These are phyloP conservation scores for Trichoderma simmonsii DNA, from an alignment of 2,329 filamentous ascomycete species.

Conservation along the genomic window DNA sequence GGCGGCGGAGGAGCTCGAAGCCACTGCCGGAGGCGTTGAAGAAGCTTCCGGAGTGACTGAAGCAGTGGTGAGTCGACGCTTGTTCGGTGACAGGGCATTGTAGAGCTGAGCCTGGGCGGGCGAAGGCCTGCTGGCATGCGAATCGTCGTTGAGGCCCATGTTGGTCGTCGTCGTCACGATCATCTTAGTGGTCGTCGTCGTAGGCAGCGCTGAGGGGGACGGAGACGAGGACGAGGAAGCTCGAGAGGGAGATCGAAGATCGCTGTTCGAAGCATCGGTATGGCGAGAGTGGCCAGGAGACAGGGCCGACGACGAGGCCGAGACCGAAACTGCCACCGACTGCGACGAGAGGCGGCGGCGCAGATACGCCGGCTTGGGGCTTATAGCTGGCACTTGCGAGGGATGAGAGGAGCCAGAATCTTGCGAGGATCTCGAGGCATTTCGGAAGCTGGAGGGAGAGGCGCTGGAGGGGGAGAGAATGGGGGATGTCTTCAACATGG, in stretches of 20 bases:
- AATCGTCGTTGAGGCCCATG: neutral
- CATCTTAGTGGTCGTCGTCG: neutral
- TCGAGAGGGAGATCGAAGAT: constrained; percentile 5
- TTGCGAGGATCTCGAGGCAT: constrained; percentile 25
- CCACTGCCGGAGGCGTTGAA: neutral
- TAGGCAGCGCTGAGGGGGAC: neutral
- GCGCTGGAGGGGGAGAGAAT: constrained; percentile 50
- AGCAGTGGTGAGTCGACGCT: constrained; percentile 31
- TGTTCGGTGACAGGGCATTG: constrained; percentile 31
- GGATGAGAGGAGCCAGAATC: constrained; percentile 10
- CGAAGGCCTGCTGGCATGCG: neutral
- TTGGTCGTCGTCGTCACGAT: constrained; percentile 1
- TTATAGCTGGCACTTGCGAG: constrained; percentile 11
- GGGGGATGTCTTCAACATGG: constrained; percentile 60
- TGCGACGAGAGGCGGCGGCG: constrained; percentile 9
- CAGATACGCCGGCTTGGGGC: constrained; percentile 20
- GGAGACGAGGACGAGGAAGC: neutral
- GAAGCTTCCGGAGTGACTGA: neutral
- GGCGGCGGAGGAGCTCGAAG: neutral
- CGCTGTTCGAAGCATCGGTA: neutral
- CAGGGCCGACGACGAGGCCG: constrained; percentile 11
- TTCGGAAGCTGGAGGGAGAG: constrained; percentile 47
- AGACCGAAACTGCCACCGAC: constrained; percentile 2
- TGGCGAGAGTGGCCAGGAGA: neutral
- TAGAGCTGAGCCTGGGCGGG: constrained; percentile 1